Evolutionary conservation across 495 filamentous ascomycete species (phyloP).

Genomic region (Parathielavia hyrcaniae): DNA sequence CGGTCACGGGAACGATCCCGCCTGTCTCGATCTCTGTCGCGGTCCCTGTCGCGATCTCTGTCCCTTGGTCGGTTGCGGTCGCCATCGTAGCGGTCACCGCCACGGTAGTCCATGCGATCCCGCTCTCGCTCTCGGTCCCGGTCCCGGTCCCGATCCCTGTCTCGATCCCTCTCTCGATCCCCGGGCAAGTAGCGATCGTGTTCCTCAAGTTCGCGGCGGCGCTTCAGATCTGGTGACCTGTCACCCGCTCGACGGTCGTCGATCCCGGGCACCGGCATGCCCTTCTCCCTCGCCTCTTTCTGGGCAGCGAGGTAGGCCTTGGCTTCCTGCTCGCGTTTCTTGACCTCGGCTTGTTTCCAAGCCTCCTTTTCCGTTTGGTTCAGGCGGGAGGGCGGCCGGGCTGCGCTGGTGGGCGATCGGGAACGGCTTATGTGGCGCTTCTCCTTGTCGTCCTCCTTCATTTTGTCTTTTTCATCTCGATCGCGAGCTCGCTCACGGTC

Average conservation of each 20-base stretch:
- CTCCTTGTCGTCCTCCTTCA: conserved; percentile 17
- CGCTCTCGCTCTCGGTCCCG: conserved; percentile 25
- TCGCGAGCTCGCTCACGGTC: conserved; percentile 29
- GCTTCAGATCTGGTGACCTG: conserved; percentile 43
- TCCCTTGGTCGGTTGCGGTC: conserved; percentile 18
- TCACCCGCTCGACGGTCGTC: conserved; percentile 41
- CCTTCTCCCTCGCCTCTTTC: conserved; percentile 47
- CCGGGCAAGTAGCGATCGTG: conserved; percentile 41
- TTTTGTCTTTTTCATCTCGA: conserved; percentile 18
- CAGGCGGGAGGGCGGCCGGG: conserved; percentile 29
- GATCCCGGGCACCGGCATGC: conserved; percentile 43
- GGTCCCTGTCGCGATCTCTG: conserved; percentile 22
- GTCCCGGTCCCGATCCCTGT: conserved; percentile 38
- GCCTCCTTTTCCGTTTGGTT: conserved; percentile 36
- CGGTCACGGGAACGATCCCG: conserved; percentile 2
- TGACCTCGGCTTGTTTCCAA: conserved; percentile 50
- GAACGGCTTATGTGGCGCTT: conserved; percentile 37
- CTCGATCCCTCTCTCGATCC: conserved; percentile 30
- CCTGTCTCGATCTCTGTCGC: conserved; percentile 29
- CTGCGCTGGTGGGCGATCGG: conserved; percentile 28
- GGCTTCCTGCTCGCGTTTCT: conserved; percentile 53
- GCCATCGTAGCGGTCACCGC: conserved; percentile 17
- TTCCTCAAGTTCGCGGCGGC: conserved; percentile 38
- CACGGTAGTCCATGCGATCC: conserved; percentile 30
- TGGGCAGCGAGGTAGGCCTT: conserved; percentile 51